phyloP scores from a whole-genome alignment of 2,329 filamentous ascomycete species.

The Eutypa lata region DNA sequence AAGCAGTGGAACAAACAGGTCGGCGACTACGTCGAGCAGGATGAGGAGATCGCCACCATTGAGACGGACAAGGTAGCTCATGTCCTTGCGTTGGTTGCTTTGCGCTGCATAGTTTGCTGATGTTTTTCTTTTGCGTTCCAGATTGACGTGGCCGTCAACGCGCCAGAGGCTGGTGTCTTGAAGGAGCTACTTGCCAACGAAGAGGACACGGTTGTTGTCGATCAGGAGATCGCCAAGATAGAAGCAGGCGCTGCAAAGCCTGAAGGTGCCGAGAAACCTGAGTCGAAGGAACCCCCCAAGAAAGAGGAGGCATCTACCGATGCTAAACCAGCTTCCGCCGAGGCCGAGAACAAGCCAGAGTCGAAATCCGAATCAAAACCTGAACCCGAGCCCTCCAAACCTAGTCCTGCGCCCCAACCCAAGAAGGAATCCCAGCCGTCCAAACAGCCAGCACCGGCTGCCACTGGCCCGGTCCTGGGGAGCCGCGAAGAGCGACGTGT shows the following conservation, averaged over 20 bases:
- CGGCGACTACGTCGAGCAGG: constrained; percentile 89
- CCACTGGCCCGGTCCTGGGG: constrained; percentile 50
- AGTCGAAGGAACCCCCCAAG: constrained; percentile 58
- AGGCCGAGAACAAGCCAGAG: constrained; percentile 34
- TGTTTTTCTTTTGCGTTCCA: constrained; percentile 30
- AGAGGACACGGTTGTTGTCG: constrained; percentile 92
- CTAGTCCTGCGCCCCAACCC: constrained; percentile 31
- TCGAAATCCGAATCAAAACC: constrained; percentile 42
- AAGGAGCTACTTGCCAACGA: constrained; percentile 89
- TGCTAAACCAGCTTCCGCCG: constrained; percentile 41
- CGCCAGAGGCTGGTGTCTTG: constrained; percentile 84
- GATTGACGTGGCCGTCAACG: constrained; percentile 97
- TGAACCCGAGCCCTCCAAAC: constrained; percentile 34
- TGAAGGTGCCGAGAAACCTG: constrained; percentile 54
- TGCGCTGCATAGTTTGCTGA: neutral
- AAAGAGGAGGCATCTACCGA: constrained; percentile 37
- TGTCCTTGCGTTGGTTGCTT: neutral
- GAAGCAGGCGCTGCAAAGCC: constrained; percentile 69
- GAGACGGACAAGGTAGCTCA: constrained; percentile 89
- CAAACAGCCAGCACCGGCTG: constrained; percentile 33
- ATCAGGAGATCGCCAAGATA: constrained; percentile 83
- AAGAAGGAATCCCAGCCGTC: constrained; percentile 36
- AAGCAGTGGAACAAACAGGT: constrained; percentile 93
- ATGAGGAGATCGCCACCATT: constrained; percentile 97
- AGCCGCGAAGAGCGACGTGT: constrained; percentile 85